Evolutionary conservation across 176 grass and related monocot species (phyloP).

Genomic region (Aegilops speltoides): DNA sequence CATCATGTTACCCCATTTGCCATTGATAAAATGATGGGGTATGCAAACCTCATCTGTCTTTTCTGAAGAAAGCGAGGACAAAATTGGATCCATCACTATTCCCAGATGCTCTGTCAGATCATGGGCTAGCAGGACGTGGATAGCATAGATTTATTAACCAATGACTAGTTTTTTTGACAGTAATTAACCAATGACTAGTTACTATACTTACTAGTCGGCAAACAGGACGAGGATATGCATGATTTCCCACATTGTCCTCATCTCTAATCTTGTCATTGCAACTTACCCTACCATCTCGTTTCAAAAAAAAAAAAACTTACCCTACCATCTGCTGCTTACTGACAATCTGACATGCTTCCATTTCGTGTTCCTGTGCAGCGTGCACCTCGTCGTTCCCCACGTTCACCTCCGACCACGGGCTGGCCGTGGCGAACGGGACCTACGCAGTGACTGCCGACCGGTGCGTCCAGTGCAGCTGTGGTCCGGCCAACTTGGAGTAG

Average conservation of each 20-base stretch:
- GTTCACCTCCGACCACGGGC: constrained; percentile 56
- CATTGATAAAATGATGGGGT: neutral
- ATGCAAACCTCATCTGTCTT: neutral
- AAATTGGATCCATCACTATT: neutral
- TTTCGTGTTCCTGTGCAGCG: constrained; percentile 23
- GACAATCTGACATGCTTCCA: neutral
- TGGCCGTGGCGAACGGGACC: constrained; percentile 75
- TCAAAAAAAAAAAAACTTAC: no score
- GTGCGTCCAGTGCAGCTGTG: constrained; percentile 94
- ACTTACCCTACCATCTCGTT: neutral
- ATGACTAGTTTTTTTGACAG: no score
- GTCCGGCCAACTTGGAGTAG: constrained; percentile 75
- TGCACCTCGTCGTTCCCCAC: constrained; percentile 64
- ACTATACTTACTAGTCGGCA: neutral
- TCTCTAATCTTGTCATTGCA: constrained; percentile 16
- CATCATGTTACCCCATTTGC: neutral
- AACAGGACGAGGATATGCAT: neutral
- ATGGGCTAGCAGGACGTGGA: neutral
- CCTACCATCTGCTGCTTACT: neutral
- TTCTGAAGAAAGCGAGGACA: neutral
- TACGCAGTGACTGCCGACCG: constrained; percentile 69
- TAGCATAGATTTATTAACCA: neutral
- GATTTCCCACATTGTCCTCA: neutral
- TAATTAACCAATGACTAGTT: neutral
- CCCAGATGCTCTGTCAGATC: constrained; percentile 16